These are phyloP conservation scores for Eutrema yunnanense DNA, from an alignment of 345 rosid genomes.

Conservation along the genomic window DNA sequence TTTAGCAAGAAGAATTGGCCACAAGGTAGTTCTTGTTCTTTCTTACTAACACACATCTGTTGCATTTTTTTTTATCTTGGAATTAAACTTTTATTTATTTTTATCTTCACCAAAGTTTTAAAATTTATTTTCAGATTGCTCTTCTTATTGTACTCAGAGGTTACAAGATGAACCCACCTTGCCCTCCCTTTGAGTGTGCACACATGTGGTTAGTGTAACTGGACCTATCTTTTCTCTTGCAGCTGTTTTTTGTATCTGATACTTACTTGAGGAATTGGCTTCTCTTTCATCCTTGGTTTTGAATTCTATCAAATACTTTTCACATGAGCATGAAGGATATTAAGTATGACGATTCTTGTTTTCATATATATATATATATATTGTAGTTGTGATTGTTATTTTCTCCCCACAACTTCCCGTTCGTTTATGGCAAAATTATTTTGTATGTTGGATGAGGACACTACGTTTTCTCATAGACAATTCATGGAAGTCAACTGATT, in stretches of 20 bases:
- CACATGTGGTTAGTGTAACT: conserved; percentile 78
- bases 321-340: conserved; percentile 5
- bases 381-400: background rate
- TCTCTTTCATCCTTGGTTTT: conserved; percentile 9
- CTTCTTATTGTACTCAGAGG: conserved; percentile 86
- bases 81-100: conserved; percentile 18
- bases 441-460: background rate
- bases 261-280: conserved; percentile 2
- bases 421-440: background rate
- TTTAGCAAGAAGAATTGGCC: conserved; percentile 69
- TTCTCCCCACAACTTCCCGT: background rate
- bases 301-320: background rate
- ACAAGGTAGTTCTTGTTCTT: conserved; percentile 62
- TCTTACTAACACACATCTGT: background rate
- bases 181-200: conserved; percentile 95
- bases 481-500: conserved; percentile 20
- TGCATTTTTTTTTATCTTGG: conserved; percentile 15
- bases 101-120: conserved; percentile 28
- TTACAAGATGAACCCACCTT: conserved; percentile 92
- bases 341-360: background rate
- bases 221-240: conserved; percentile 16
- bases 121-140: conserved; percentile 64
- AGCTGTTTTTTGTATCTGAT: conserved; percentile 9
- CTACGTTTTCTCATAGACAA: background rate
- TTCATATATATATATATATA: background rate